phyloP scores from a whole-genome alignment of 441 rosid genomes.

The Jatropha podagrica region DNA sequence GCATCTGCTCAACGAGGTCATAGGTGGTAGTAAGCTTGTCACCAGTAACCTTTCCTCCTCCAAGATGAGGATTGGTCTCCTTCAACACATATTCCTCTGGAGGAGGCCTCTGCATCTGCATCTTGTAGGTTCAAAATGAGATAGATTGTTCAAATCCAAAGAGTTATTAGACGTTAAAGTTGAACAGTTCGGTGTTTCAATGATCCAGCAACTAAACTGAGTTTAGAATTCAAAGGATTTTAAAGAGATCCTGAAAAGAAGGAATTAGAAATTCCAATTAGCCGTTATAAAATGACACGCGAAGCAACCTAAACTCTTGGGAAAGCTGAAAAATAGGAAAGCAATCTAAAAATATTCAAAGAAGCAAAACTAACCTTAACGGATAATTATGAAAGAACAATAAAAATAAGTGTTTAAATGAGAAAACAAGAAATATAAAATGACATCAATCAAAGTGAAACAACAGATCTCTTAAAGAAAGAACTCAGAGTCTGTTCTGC shows the following conservation, averaged over 20 bases:
- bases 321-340: slow-evolving; percentile 28
- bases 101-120: slow-evolving; percentile 91
- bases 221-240: slow-evolving; percentile 23
- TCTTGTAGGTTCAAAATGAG: slow-evolving; percentile 35
- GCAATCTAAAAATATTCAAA: slow-evolving; percentile 23
- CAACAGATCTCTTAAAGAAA: slow-evolving; percentile 15
- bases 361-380: slow-evolving; percentile 11
- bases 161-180: slow-evolving; percentile 20
- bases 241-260: slow-evolving; percentile 32
- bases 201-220: neutral
- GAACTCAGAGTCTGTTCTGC: no score
- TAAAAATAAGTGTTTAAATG: neutral
- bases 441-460: slow-evolving; percentile 16
- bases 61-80: slow-evolving; percentile 95
- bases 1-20: slow-evolving; percentile 98
- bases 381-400: slow-evolving; percentile 1
- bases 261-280: slow-evolving; percentile 19
- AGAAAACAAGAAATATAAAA: slow-evolving; percentile 23
- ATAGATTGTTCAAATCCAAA: slow-evolving; percentile 17
- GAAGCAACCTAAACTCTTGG: slow-evolving; percentile 22
- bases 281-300: slow-evolving; percentile 29
- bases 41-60: slow-evolving; percentile 80
- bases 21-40: slow-evolving; percentile 93
- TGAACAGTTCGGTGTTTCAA: neutral
- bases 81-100: slow-evolving; percentile 75